These are phyloP conservation scores for Arachnomyces sp. DNA, from an alignment of 2,329 filamentous ascomycete genomes.

Conservation along the genomic window DNA sequence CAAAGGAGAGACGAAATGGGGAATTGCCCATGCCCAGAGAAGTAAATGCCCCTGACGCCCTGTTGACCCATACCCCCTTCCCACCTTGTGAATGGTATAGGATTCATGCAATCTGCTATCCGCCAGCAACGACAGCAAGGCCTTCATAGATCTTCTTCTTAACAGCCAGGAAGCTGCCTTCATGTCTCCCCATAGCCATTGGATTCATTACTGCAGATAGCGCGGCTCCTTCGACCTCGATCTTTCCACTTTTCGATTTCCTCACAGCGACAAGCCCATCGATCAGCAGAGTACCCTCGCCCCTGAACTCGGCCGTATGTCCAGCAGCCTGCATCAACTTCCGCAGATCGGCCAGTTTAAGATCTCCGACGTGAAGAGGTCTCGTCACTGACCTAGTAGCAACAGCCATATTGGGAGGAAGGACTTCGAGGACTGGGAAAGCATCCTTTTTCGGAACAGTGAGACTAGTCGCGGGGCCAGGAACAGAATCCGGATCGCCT, in stretches of 20 bases:
- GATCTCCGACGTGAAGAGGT: slow-evolving; percentile 87
- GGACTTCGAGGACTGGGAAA: slow-evolving; percentile 51
- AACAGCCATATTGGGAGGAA: slow-evolving; percentile 57
- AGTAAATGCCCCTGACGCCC: slow-evolving; percentile 4
- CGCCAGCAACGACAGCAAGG: slow-evolving; percentile 78
- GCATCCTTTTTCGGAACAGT: slow-evolving; percentile 23
- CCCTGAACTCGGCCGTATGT: slow-evolving; percentile 84
- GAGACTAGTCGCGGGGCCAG: slow-evolving; percentile 10
- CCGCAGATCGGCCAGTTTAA: slow-evolving; percentile 79
- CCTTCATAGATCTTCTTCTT: slow-evolving; percentile 89
- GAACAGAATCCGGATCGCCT: slow-evolving; percentile 33
- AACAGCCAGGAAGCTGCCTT: slow-evolving; percentile 74
- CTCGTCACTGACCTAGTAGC: slow-evolving; percentile 71
- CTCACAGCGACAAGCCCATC: slow-evolving; percentile 82
- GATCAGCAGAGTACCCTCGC: slow-evolving; percentile 84
- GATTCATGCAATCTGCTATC: slow-evolving; percentile 31
- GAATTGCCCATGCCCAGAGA: slow-evolving; percentile 23
- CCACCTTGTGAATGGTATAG: neutral
- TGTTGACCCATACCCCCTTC: neutral
- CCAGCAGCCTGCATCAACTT: slow-evolving; percentile 74
- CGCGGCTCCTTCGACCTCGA: slow-evolving; percentile 77
- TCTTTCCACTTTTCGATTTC: slow-evolving; percentile 77
- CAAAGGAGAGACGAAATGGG: slow-evolving; percentile 24
- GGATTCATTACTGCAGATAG: slow-evolving; percentile 39
- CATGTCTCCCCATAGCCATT: slow-evolving; percentile 40